phyloP scores from a whole-genome alignment of 805 yeast genomes.

The Saccharomycopsis lassenensis region DNA sequence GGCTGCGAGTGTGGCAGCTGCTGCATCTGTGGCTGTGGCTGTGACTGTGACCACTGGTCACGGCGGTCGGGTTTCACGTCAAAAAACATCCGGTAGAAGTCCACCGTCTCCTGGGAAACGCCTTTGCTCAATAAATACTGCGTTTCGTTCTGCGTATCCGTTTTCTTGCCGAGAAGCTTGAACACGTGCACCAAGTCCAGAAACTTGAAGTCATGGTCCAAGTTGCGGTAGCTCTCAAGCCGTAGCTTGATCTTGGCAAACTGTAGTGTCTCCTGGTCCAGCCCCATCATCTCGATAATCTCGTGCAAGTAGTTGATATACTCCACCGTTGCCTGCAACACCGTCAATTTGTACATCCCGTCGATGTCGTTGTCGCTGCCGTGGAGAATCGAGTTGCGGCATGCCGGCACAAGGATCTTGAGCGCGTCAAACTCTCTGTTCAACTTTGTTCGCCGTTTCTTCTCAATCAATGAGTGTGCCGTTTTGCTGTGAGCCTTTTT shows the following conservation, averaged over 20 bases:
- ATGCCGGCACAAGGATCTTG: conserved; percentile 69
- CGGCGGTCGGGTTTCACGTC: conserved; percentile 5
- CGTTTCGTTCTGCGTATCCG: conserved; percentile 8
- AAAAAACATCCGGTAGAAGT: conserved; percentile 13
- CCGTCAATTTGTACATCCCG: conserved; percentile 73
- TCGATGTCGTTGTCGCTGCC: conserved; percentile 23
- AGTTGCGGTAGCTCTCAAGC: conserved; percentile 47
- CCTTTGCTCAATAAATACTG: conserved; percentile 11
- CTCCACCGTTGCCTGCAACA: conserved; percentile 73
- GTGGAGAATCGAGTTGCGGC: conserved; percentile 35
- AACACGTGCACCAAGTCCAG: conserved; percentile 19
- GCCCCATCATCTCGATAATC: conserved; percentile 40
- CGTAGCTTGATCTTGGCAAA: conserved; percentile 48
- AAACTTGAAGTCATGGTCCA: conserved; percentile 46
- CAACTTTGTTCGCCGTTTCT: conserved; percentile 66
- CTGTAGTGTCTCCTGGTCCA: conserved; percentile 28
- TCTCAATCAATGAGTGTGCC: conserved; percentile 71
- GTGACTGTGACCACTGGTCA: not conserved
- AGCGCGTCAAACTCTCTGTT: conserved; percentile 77
- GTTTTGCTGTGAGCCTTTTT: conserved; percentile 39
- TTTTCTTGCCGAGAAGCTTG: no score
- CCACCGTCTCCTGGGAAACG: conserved; percentile 8
- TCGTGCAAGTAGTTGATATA: conserved; percentile 62
- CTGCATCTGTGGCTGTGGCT: not conserved
- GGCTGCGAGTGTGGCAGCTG: no score